phyloP scores from a whole-genome alignment of 306 rosid genomes.

The Carpinus fangiana region DNA sequence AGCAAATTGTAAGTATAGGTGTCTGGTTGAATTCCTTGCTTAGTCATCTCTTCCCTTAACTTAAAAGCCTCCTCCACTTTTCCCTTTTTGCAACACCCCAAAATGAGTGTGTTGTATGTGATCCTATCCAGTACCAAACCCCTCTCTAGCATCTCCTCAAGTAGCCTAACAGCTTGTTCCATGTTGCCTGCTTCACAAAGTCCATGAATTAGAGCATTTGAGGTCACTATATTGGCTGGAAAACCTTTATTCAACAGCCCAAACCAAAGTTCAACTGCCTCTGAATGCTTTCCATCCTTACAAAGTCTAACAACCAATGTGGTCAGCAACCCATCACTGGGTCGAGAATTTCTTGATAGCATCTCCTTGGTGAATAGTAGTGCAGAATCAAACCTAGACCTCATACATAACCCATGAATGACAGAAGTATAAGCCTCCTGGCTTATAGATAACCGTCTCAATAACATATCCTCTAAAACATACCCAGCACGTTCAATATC shows the following conservation, averaged over 20 bases:
- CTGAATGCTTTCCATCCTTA: constrained; percentile 47
- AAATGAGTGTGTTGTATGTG: constrained; percentile 69
- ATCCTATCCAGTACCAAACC: constrained; percentile 56
- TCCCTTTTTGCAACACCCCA: constrained; percentile 60
- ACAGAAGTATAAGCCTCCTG: constrained; percentile 51
- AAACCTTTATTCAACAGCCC: constrained; percentile 49
- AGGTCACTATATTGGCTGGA: constrained; percentile 55
- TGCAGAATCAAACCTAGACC: constrained; percentile 50
- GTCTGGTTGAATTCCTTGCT: constrained; percentile 58
- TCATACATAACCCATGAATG: constrained; percentile 46
- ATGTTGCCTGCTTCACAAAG: constrained; percentile 53
- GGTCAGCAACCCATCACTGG: constrained; percentile 59
- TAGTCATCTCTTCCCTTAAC: constrained; percentile 61
- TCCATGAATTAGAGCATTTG: constrained; percentile 70
- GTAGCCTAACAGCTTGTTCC: constrained; percentile 40
- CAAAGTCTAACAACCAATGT: constrained; percentile 61
- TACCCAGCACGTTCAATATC: constrained; percentile 52
- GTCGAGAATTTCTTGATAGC: constrained; percentile 52
- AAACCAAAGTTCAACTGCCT: constrained; percentile 74
- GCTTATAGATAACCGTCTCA: constrained; percentile 40
- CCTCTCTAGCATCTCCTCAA: constrained; percentile 53
- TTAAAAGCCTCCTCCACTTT: constrained; percentile 46
- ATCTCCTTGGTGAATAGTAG: constrained; percentile 41
- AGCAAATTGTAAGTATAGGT: constrained; percentile 59
- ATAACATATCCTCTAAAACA: constrained; percentile 40